A percentile compares a stretch with the other conserved stretches of the same genome.
phyloP scores from a whole-genome alignment of 768 basidiomycete genomes.

The Tylopilus rubrobrunneus region DNA sequence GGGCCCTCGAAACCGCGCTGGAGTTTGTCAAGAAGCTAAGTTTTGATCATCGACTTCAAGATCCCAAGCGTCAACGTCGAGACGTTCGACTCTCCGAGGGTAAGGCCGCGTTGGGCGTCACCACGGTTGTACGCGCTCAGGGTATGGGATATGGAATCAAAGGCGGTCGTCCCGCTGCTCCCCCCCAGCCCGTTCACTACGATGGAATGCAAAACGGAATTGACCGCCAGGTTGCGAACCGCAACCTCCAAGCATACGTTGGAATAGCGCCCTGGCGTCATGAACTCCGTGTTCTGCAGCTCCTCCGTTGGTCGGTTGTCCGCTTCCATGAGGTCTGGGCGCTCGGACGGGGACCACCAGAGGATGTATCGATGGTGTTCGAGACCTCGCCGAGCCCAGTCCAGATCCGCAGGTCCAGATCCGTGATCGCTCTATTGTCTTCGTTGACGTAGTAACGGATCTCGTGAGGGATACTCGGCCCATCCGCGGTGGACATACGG shows the following conservation, averaged over 20 bases:
- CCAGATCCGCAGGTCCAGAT: conserved; percentile 58
- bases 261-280: conserved; percentile 79
- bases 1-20: conserved; percentile 62
- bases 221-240: conserved; percentile 88
- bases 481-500: conserved; percentile 50
- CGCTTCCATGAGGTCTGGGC: conserved; percentile 87
- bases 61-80: conserved; percentile 84
- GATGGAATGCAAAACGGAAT: conserved; percentile 90
- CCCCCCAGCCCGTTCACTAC: conserved; percentile 97
- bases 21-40: conserved; percentile 87
- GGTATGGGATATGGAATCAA: conserved; percentile 89
- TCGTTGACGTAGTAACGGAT: conserved; percentile 68
- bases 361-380: conserved; percentile 80
- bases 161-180: conserved; percentile 87
- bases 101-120: conserved; percentile 58
- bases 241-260: conserved; percentile 91
- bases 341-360: conserved; percentile 93
- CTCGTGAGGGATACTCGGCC: conserved; percentile 73
- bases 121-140: conserved; percentile 81
- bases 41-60: conserved; percentile 82
- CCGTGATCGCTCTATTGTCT: conserved; percentile 62
- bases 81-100: conserved; percentile 84
- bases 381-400: conserved; percentile 57
- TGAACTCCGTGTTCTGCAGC: conserved; percentile 79
- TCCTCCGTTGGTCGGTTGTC: conserved; percentile 78